Base-by-base conservation (phyloP, 2,329 filamentous ascomycete species). In the Ophiosphaerella herpotricha region DNA sequence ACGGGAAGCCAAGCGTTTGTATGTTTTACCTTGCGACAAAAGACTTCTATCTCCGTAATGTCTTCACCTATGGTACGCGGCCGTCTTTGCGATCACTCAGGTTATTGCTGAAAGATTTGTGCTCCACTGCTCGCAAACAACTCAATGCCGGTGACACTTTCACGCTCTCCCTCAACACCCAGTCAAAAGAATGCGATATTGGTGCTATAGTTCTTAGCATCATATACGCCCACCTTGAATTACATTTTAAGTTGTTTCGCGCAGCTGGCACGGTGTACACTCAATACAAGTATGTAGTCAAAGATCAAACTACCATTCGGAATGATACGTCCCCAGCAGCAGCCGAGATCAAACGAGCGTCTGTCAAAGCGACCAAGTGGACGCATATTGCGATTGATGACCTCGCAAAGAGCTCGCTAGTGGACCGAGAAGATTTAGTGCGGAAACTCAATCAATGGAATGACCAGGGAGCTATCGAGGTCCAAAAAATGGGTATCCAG, bases 1-100 rank as follows among this genome's bases (percentile, higher is more conserved):
- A 99, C 69, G 92, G 92, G 6, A 84, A 89, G 58, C 82, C 72
- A 0, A 84, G 82, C 48, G 74, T 76, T 21, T 87, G 84, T 61
- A 77, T 85, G 70, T 76, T 85, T 38, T 85, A 80, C 52, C 72
- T 86, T 3, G 83, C 81, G 35, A 76, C 75, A 0, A 78, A 82
- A 36, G 83, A 86, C 54, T 80, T 84, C 36, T 80, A 83, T 61
- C 62, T 85, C 12, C 77, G 80, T 9, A 84, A 87, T 54, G 79
- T 81, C 53, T 85, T 86, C 61, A 79, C 82, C 0, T 77, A 83
- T 7, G 82, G 83, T 0, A 83, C 86, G 50, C 68, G 86, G 0
- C 84, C 84, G 0, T 83, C 83, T 2, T 71, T 70, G 0, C 63
- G 72, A 7, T 82, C 81, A 0, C 66, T 87, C 0, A 68, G 66